Base-by-base conservation (phyloP, 2,329 filamentous ascomycete species). In the Diaporthe sp. region DNA sequence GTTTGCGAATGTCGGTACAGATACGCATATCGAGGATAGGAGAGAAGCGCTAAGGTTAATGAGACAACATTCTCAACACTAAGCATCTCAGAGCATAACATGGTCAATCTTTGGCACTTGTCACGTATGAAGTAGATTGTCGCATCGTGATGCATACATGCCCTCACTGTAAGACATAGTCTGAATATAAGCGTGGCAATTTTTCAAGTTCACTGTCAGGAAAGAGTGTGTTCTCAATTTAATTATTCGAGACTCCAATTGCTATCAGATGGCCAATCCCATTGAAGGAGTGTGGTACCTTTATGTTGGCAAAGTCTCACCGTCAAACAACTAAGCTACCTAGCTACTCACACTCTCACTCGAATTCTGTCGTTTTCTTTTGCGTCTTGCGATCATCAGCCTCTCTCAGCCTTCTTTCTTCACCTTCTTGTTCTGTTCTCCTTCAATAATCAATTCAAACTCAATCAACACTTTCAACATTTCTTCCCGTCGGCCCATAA, bases 331-430 rank as follows among this genome's bases (percentile, higher is more conserved):
- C 65, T 55, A 69, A 68, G 62, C 44, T 51, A 19, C 22, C 62
- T 65, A 49, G 9, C 61, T n/a, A 46, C n/a, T 22, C 9, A 31
- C 22, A 31, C n/a, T 73, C 25, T 31, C 19, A 39, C 37, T 39
- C 10, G 9, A 13, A 31, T 42, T 42, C 34, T 70, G 51, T 72
- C 73, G 55, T 49, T 71, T 70, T 39, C 37, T 69, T 77, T 65
- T 73, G 62, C 69, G n/a, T 76, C 69, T 77, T 75, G 75, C 73
- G 69, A 75, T 69, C 75, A 44, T 46, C 61, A 31, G 44, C 34
- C 31, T 67, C 31, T 69, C 67, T 59, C 71, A 44, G 53, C 39
- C 42, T 12, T 57, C 39, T 74, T 68, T 65, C 46, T 65, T 39
- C 65, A 39, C 17, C 6, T 28, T 42, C 49, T 42, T 55, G n/a